These are phyloP conservation scores for Taphrina populina DNA, from an alignment of 1,139 yeast species.

Conservation along the genomic window DNA sequence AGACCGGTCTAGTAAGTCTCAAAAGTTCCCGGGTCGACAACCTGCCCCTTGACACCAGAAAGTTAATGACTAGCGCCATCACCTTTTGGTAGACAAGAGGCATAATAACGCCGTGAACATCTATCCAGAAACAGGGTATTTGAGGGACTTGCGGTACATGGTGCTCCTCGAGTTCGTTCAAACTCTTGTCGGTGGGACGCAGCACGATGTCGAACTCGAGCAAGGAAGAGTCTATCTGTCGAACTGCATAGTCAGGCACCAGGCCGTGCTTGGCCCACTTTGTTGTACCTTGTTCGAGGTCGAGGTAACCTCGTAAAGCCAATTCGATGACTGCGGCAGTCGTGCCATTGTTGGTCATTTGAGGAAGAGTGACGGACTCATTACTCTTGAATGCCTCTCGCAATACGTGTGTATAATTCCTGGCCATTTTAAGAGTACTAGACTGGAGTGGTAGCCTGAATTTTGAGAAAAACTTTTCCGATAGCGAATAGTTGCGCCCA, in stretches of 20 bases:
- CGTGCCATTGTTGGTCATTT: constrained; percentile 16
- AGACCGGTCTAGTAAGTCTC: constrained; percentile 2
- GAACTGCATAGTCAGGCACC: constrained; percentile 2
- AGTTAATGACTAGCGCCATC: constrained; percentile 1
- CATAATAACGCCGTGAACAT: constrained; percentile 4
- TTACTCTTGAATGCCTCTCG: neutral
- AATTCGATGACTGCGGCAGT: constrained; percentile 18
- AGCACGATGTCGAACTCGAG: constrained; percentile 11
- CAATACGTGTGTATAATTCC: constrained; percentile 1
- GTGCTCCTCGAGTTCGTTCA: neutral
- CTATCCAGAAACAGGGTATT: constrained; percentile 22
- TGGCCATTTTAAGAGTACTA: constrained; percentile 8
- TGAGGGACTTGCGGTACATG: too few species aligned
- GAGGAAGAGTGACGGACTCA: constrained; percentile 1
- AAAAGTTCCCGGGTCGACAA: neutral
- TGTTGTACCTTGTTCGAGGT: neutral
- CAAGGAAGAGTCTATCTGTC: constrained; percentile 6
- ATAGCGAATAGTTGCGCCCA: constrained; percentile 10
- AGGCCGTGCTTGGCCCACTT: constrained; percentile 1
- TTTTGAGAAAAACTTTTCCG: constrained; percentile 13
- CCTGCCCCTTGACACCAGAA: neutral
- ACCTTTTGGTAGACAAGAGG: neutral
- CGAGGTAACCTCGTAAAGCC: neutral
- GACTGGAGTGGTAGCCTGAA: neutral
- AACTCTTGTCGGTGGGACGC: neutral